Conservation (phyloP, 2,329 filamentous ascomycete genomes). For the Aspergillus vadensis region DNA sequence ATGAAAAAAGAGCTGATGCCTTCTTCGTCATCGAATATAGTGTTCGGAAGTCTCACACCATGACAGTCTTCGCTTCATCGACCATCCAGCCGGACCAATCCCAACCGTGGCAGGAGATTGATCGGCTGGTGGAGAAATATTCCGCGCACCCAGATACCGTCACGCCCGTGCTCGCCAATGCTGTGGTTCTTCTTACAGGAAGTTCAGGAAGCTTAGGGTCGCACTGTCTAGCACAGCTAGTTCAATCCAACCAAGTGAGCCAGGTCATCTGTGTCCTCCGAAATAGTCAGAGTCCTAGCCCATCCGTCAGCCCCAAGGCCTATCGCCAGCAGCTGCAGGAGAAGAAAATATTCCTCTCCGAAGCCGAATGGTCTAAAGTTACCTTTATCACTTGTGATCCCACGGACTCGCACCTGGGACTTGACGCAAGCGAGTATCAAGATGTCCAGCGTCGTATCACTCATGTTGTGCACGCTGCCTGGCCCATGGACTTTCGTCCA, state of each 20-base stretch:
- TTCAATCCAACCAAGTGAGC: neutral
- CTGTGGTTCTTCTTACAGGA: neutral
- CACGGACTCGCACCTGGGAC: neutral
- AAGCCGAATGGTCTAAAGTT: neutral
- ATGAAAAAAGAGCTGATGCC: neutral
- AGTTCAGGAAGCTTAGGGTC: neutral
- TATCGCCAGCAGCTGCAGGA: neutral
- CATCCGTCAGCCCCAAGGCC: neutral
- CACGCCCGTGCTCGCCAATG: neutral
- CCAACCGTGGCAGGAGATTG: neutral
- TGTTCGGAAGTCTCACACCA: neutral
- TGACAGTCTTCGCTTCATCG: neutral
- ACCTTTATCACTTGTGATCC: neutral
- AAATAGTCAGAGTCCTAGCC: no score
- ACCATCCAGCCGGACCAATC: neutral
- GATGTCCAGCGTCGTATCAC: neutral
- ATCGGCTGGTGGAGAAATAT: neutral
- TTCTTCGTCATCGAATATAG: neutral
- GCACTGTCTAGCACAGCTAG: neutral
- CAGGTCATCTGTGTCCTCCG: neutral
- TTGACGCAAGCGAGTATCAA: neutral
- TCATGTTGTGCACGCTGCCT: conserved; percentile 9
- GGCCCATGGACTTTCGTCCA: conserved; percentile 11
- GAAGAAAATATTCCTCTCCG: neutral
- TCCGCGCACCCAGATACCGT: neutral